Percentiles rank a stretch among this genome's conserved stretches.
Evolutionary conservation across 345 rosid species (phyloP).

Genomic region (Diplotaxis tenuifolia): DNA sequence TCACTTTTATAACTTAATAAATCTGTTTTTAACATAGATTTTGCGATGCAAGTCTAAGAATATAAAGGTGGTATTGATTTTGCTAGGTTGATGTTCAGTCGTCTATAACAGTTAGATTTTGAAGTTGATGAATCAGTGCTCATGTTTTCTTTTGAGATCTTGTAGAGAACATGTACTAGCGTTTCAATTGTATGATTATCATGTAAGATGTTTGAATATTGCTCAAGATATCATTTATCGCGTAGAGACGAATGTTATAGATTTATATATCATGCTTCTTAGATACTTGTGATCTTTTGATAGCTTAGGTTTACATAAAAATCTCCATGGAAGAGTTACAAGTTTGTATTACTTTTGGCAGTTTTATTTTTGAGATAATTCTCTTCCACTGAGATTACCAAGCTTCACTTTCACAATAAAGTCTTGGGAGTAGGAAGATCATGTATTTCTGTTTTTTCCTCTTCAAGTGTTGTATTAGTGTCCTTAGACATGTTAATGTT

Average conservation of each 20-base stretch:
- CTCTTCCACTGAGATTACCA: slow-evolving; percentile 88
- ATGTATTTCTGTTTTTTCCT: slow-evolving; percentile 29
- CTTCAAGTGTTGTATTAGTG: slow-evolving; percentile 13
- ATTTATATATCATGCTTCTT: slow-evolving; percentile 87
- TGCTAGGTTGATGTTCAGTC: background rate
- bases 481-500: background rate
- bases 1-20: too few species aligned
- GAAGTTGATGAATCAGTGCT: background rate
- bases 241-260: slow-evolving; percentile 82
- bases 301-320: too few species aligned
- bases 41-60: background rate
- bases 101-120: background rate
- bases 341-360: slow-evolving; percentile 32
- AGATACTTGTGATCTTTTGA: too few species aligned
- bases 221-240: slow-evolving; percentile 73
- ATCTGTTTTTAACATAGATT: too few species aligned
- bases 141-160: background rate
- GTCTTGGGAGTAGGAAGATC: slow-evolving; percentile 66
- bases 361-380: slow-evolving; percentile 94
- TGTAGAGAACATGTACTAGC: too few species aligned
- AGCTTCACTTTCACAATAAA: slow-evolving; percentile 53
- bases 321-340: background rate
- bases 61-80: background rate
- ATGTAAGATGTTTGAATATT: background rate
- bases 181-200: too few species aligned